These are phyloP conservation scores for Fusarium compactum DNA, from an alignment of 2,329 filamentous ascomycete species.

Conservation along the genomic window DNA sequence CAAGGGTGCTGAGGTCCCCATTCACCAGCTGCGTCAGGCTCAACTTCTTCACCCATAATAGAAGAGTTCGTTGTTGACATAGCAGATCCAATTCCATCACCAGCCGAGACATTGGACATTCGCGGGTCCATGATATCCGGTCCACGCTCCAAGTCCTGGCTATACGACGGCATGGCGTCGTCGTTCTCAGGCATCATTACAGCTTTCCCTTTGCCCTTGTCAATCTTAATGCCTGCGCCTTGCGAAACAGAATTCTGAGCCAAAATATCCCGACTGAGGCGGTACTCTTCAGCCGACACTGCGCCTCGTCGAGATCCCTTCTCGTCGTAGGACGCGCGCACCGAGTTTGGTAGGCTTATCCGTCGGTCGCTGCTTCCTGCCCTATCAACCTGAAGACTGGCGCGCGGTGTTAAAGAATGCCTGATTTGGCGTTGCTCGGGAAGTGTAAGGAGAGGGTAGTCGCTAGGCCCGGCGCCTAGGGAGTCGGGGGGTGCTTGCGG, in stretches of 20 bases:
- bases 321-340: conserved; percentile 67
- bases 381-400: conserved; percentile 65
- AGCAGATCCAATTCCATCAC: conserved; percentile 66
- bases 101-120: conserved; percentile 62
- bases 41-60: conserved; percentile 73
- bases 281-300: conserved; percentile 39
- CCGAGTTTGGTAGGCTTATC: conserved; percentile 65
- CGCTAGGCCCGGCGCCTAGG: conserved; percentile 56
- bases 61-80: conserved; percentile 69
- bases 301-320: conserved; percentile 55
- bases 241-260: conserved; percentile 25
- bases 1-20: conserved; percentile 97
- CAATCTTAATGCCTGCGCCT: conserved; percentile 46
- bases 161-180: conserved; percentile 54
- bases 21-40: conserved; percentile 76
- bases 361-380: conserved; percentile 60
- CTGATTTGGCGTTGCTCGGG: conserved; percentile 63
- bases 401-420: conserved; percentile 57
- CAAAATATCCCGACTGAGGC: conserved; percentile 29
- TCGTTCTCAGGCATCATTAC: conserved; percentile 59
- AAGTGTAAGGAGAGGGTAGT: conserved; percentile 65
- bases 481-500: conserved; percentile 54
- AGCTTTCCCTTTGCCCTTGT: conserved; percentile 66
- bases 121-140: conserved; percentile 59
- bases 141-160: conserved; percentile 68